Percentiles rank a stretch among this genome's conserved stretches.
phyloP scores from a whole-genome alignment of 2,329 filamentous ascomycete genomes.

The Coniochaeta sp. region DNA sequence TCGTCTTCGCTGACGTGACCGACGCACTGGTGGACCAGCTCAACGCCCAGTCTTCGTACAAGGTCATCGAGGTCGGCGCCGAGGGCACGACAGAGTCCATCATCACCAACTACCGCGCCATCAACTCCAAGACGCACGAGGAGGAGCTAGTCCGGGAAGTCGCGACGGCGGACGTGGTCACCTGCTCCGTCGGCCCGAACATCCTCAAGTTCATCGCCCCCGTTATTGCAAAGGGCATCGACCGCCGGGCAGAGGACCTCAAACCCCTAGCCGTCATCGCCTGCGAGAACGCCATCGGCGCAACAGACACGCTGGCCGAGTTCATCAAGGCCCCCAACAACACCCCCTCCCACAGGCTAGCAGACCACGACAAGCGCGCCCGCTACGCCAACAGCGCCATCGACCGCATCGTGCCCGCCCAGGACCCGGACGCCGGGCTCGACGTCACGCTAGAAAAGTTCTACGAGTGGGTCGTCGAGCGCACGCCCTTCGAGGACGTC shows the following conservation, averaged over 20 bases:
- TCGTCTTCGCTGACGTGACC: constrained; percentile 93
- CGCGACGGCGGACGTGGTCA: constrained; percentile 80
- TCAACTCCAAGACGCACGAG: constrained; percentile 89
- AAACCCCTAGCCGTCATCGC: constrained; percentile 86
- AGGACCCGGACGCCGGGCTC: constrained; percentile 71
- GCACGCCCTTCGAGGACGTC: constrained; percentile 69
- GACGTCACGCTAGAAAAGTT: constrained; percentile 97
- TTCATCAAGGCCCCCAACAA: constrained; percentile 72
- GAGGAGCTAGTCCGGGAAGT: constrained; percentile 78
- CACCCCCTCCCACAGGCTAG: constrained; percentile 60
- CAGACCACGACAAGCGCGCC: constrained; percentile 65
- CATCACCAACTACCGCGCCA: constrained; percentile 92
- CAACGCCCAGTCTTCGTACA: constrained; percentile 70
- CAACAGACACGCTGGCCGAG: constrained; percentile 77
- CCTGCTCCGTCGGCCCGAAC: constrained; percentile 93
- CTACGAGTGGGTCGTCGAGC: constrained; percentile 97
- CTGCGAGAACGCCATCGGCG: constrained; percentile 96
- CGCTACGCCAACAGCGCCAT: constrained; percentile 97
- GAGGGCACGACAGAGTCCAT: constrained; percentile 74
- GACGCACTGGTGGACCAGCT: constrained; percentile 74
- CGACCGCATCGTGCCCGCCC: constrained; percentile 93
- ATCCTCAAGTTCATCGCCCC: constrained; percentile 95
- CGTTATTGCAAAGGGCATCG: constrained; percentile 89
- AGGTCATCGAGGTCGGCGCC: constrained; percentile 85
- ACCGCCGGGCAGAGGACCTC: constrained; percentile 56